Evolutionary conservation across 148 eudicot genomes (phyloP).

Genomic region (Camellia granthamiana): DNA sequence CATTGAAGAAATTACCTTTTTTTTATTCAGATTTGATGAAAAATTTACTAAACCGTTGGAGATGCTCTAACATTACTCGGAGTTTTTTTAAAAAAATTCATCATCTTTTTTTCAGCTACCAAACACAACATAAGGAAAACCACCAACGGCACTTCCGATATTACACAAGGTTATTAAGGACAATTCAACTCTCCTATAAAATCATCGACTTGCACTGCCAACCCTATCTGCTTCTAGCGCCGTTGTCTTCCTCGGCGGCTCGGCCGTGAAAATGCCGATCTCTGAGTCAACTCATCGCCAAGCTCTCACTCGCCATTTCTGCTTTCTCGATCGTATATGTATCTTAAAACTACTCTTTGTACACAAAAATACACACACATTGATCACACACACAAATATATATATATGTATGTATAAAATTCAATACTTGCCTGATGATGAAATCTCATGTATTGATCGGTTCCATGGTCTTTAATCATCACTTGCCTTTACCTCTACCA

Average conservation of each 20-base stretch:
- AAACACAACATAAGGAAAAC: too few relatives aligned
- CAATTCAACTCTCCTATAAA: neutral
- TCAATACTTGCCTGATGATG: constrained; percentile 6
- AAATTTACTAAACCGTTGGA: too few relatives aligned
- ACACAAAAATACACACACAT: too few relatives aligned
- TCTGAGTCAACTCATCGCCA: neutral
- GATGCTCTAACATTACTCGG: too few relatives aligned
- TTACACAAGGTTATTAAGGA: neutral
- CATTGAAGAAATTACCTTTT: too few relatives aligned
- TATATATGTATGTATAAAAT: neutral
- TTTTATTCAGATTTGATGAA: too few relatives aligned
- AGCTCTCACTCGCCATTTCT: neutral
- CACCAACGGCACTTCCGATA: neutral
- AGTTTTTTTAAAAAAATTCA: too few relatives aligned
- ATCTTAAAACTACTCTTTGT: too few relatives aligned
- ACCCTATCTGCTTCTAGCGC: neutral
- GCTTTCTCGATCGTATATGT: too few relatives aligned
- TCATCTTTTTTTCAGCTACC: too few relatives aligned
- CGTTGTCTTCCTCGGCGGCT: neutral
- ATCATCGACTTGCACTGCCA: neutral
- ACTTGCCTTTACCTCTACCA: neutral
- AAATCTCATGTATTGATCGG: constrained; percentile 9
- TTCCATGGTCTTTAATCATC: constrained; percentile 3
- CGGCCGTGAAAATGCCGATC: neutral
- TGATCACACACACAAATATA: too few relatives aligned